phyloP scores from a whole-genome alignment of 108 stramenopile genomes.

The Chaetoceros tenuissimus region DNA sequence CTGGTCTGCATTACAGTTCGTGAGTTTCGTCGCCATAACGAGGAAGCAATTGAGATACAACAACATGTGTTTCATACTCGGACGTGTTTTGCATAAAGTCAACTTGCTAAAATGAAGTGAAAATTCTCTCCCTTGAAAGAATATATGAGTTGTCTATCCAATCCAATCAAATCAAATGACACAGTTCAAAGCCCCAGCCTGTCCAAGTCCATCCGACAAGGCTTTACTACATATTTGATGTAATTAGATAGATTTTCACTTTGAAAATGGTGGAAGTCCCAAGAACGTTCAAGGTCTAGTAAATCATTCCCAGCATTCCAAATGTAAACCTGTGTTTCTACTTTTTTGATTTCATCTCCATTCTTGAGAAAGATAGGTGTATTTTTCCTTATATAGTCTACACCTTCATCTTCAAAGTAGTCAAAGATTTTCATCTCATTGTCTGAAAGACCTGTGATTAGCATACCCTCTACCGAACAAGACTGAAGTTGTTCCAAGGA shows the following conservation, averaged over 20 bases:
- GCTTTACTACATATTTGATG: background rate
- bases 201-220: background rate
- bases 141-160: too few species aligned
- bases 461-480: background rate
- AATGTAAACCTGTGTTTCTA: background rate
- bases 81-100: too few species aligned
- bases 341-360: background rate
- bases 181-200: too few species aligned
- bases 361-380: background rate
- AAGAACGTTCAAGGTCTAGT: background rate
- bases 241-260: background rate
- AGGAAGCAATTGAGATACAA: too few species aligned
- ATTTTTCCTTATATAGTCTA: background rate
- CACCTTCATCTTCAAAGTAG: background rate
- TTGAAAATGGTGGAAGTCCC: background rate
- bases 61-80: too few species aligned
- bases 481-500: background rate
- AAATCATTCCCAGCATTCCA: background rate
- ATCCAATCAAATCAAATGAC: too few species aligned
- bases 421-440: background rate
- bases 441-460: background rate
- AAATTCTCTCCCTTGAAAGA: too few species aligned
- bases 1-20: too few species aligned
- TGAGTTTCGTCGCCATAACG: too few species aligned
- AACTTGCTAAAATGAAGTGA: too few species aligned